A percentile compares a stretch with the other conserved stretches of the same genome.
These are phyloP conservation scores for Colletotrichum orchidophilum DNA, from an alignment of 2,329 filamentous ascomycete species.

Conservation along the genomic window DNA sequence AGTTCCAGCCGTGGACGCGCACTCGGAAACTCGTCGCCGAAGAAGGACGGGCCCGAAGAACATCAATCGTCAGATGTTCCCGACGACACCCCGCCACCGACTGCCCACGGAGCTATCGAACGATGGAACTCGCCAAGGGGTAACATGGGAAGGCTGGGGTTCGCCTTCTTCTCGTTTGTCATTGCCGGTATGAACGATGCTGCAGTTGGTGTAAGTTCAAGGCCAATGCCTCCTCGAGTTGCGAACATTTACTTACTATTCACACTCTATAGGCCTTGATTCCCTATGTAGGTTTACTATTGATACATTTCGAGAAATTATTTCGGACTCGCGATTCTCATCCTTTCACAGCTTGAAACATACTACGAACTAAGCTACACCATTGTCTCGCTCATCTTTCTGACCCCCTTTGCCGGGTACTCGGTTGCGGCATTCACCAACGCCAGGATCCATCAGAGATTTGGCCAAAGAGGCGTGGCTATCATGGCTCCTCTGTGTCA, in stretches of 20 bases:
- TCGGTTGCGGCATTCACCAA: slow-evolving; percentile 68
- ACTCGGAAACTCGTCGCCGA: background rate
- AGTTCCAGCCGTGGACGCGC: background rate
- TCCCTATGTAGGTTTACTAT: slow-evolving; percentile 44
- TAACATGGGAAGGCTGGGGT: slow-evolving; percentile 44
- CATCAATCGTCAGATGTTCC: background rate
- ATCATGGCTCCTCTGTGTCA: slow-evolving; percentile 70
- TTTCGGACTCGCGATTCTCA: background rate
- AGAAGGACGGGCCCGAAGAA: slow-evolving; percentile 12
- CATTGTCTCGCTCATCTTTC: slow-evolving; percentile 69
- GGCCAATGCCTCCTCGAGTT: background rate
- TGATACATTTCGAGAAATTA: fast-evolving
- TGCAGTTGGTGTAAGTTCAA: slow-evolving; percentile 61
- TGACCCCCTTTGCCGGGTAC: slow-evolving; percentile 72
- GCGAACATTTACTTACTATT: background rate
- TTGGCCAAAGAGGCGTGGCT: slow-evolving; percentile 74
- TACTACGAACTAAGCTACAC: slow-evolving; percentile 70
- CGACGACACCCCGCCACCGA: background rate
- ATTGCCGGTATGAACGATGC: slow-evolving; percentile 72
- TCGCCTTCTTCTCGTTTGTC: slow-evolving; percentile 66
- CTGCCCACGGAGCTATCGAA: slow-evolving; percentile 35
- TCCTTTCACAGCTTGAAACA: slow-evolving; percentile 58
- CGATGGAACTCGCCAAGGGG: slow-evolving; percentile 48
- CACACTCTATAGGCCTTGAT: slow-evolving; percentile 45
- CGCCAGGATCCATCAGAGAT: slow-evolving; percentile 65